These are phyloP conservation scores for Neopestalotiopsis sp. DNA, from an alignment of 2,329 filamentous ascomycete species.

Conservation along the genomic window DNA sequence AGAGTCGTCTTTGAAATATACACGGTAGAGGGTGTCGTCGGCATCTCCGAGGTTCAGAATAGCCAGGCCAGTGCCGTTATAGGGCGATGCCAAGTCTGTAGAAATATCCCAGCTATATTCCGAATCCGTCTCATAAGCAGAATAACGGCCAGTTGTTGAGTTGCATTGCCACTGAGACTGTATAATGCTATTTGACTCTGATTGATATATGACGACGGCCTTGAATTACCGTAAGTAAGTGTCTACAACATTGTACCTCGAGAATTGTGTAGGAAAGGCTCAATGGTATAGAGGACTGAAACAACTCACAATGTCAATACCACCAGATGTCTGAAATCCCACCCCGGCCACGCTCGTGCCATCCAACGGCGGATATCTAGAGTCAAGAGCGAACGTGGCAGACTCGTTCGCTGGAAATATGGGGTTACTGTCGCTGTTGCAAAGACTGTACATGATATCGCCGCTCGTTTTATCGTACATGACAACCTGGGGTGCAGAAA, in stretches of 20 bases:
- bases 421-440: constrained; percentile 20
- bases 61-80: constrained; percentile 33
- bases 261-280: background rate
- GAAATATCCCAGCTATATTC: constrained; percentile 22
- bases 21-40: constrained; percentile 29
- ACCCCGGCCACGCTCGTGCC: constrained; percentile 16
- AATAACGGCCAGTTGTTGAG: background rate
- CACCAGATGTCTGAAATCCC: constrained; percentile 4
- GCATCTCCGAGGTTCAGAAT: constrained; percentile 23
- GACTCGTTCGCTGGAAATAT: constrained; percentile 19
- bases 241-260: background rate
- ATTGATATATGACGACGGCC: constrained; percentile 6
- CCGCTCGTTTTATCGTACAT: constrained; percentile 20
- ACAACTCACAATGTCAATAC: background rate
- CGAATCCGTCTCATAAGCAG: background rate
- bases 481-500: constrained; percentile 16
- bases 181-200: constrained; percentile 4
- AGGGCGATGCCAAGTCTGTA: constrained; percentile 24
- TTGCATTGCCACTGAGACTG: constrained; percentile 17
- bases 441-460: constrained; percentile 20
- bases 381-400: constrained; percentile 14
- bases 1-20: constrained; percentile 38
- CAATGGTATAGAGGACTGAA: background rate
- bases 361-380: constrained; percentile 5
- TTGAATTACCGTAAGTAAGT: background rate